Percentiles rank a stretch among this genome's conserved stretches.
Conservation (phyloP, 495 filamentous ascomycete genomes). For the Daldinia grandis region DNA sequence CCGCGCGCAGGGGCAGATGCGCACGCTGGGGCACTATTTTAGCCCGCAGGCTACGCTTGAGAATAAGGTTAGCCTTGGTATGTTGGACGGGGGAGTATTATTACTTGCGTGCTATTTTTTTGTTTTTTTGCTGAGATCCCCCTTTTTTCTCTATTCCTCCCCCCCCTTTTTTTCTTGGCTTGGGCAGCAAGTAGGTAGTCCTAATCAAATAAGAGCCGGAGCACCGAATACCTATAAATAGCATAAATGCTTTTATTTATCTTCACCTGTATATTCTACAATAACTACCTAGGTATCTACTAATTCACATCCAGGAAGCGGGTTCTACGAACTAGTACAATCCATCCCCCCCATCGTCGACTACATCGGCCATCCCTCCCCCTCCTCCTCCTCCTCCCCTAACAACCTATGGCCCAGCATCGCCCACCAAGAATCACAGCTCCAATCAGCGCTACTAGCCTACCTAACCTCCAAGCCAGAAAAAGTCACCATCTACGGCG, state of each 20-base stretch:
- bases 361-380: constrained; percentile 58
- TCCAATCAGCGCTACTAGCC: constrained; percentile 64
- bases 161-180: not conserved
- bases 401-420: constrained; percentile 49
- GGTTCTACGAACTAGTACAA: constrained; percentile 71
- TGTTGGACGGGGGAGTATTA: not conserved
- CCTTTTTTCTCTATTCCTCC: not conserved
- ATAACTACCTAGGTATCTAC: no score
- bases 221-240: no score
- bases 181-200: no score
- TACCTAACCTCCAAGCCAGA: constrained; percentile 60
- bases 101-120: no score
- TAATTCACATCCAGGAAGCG: constrained; percentile 35
- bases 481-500: constrained; percentile 66
- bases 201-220: no score
- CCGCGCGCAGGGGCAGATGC: constrained; percentile 57
- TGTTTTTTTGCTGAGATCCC: not conserved
- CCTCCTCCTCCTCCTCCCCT: constrained; percentile 58
- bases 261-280: no score
- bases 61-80: constrained; percentile 59
- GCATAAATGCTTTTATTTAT: no score
- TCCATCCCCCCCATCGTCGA: constrained; percentile 63
- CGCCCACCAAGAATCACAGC: constrained; percentile 62
- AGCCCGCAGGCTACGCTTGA: constrained; percentile 65
- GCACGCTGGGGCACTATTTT: constrained; percentile 72